Evolutionary conservation across 208 protist species (phyloP).

Genomic region (Blechomonas ayalai): DNA sequence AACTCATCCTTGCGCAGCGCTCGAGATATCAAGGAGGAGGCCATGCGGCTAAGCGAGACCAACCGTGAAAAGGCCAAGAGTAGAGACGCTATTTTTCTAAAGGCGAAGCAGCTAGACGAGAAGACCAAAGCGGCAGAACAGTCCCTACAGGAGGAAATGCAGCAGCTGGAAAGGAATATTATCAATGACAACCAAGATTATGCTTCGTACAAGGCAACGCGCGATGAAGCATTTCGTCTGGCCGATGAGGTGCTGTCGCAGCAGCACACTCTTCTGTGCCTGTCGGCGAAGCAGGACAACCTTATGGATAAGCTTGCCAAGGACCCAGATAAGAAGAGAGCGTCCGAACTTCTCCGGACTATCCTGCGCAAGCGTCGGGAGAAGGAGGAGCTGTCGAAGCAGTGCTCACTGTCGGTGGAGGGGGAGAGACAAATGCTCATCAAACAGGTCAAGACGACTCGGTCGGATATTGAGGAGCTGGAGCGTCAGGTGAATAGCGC

Average conservation of each 20-base stretch:
- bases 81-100: constrained; percentile 80
- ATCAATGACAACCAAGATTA: constrained; percentile 73
- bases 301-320: constrained; percentile 67
- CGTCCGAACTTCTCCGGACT: constrained; percentile 51
- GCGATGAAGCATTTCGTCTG: constrained; percentile 65
- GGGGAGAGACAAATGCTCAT: constrained; percentile 80
- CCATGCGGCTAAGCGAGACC: constrained; percentile 49
- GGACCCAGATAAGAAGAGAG: constrained; percentile 71
- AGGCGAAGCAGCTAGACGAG: constrained; percentile 63
- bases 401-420: constrained; percentile 77
- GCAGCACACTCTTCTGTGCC: constrained; percentile 73
- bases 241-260: constrained; percentile 71
- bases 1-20: constrained; percentile 55
- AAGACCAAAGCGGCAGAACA: constrained; percentile 56
- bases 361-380: constrained; percentile 74
- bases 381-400: constrained; percentile 54
- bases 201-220: constrained; percentile 52
- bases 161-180: constrained; percentile 66
- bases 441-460: constrained; percentile 66
- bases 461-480: constrained; percentile 77
- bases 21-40: constrained; percentile 60
- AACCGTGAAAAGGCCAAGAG: constrained; percentile 59
- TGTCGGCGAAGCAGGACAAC: constrained; percentile 78
- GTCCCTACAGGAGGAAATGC: constrained; percentile 70
- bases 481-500: constrained; percentile 77